These are phyloP conservation scores for Punctularia strigosozonata DNA, from an alignment of 768 basidiomycete species.

Conservation along the genomic window DNA sequence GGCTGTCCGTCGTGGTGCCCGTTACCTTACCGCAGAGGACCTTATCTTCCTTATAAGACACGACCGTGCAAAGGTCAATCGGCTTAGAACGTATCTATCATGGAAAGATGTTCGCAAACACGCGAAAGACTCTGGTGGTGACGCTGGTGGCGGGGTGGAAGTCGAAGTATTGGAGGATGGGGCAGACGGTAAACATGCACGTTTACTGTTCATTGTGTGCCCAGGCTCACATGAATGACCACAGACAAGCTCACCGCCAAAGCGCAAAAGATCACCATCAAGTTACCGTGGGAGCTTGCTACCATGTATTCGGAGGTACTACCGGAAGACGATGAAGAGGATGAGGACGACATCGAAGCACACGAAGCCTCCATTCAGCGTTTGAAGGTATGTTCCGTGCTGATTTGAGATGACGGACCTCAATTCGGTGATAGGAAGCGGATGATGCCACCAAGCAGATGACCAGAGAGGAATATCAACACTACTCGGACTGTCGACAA, in stretches of 20 bases:
- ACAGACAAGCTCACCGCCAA: slow-evolving; percentile 72
- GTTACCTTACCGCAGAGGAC: slow-evolving; percentile 85
- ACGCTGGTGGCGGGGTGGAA: slow-evolving; percentile 69
- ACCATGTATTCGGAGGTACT: slow-evolving; percentile 88
- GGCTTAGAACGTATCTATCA: slow-evolving; percentile 83
- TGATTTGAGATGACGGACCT: not conserved
- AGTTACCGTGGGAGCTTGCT: slow-evolving; percentile 91
- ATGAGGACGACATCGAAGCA: slow-evolving; percentile 92
- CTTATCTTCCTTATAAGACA: slow-evolving; percentile 94
- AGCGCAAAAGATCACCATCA: slow-evolving; percentile 87
- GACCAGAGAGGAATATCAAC: slow-evolving; percentile 95
- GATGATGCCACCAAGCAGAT: slow-evolving; percentile 92
- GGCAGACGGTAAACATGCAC: slow-evolving; percentile 48
- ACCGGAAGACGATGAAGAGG: slow-evolving; percentile 89
- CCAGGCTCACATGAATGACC: not conserved
- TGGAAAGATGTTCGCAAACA: slow-evolving; percentile 98
- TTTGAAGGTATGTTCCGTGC: slow-evolving; percentile 39
- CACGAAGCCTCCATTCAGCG: slow-evolving; percentile 89
- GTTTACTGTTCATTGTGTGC: not conserved
- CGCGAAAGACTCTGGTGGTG: slow-evolving; percentile 82
- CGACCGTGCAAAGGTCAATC: slow-evolving; percentile 88
- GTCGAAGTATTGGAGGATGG: slow-evolving; percentile 79
- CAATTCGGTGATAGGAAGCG: slow-evolving; percentile 51
- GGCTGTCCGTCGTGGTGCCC: slow-evolving; percentile 71
- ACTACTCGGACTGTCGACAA: slow-evolving; percentile 93